phyloP scores from a whole-genome alignment of 345 rosid genomes.

The Lepidium didymum region DNA sequence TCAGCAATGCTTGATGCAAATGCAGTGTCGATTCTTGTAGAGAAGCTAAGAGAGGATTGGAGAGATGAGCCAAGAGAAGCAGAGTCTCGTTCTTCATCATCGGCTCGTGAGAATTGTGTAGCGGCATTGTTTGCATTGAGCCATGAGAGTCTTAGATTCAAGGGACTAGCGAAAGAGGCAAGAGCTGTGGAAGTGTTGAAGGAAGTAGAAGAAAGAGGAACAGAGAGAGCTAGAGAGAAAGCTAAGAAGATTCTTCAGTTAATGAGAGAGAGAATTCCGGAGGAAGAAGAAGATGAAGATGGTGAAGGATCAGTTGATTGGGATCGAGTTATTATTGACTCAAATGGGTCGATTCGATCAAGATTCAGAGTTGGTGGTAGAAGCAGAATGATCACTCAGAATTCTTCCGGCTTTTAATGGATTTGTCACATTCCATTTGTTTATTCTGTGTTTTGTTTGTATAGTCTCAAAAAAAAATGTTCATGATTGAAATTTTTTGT shows the following conservation, averaged over 20 bases:
- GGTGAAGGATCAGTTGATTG: conserved; percentile 35
- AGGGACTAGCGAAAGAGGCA: conserved; percentile 60
- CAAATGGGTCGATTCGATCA: conserved; percentile 38
- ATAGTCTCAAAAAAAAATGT: background rate
- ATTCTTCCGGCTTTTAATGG: conserved; percentile 21
- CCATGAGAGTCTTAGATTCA: conserved; percentile 64
- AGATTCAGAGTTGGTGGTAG: conserved; percentile 37
- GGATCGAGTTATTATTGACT: conserved; percentile 46
- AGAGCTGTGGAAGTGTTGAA: conserved; percentile 48
- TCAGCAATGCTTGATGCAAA: conserved; percentile 63
- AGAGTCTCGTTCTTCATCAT: conserved; percentile 19
- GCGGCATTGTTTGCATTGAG: conserved; percentile 58
- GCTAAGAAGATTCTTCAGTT: conserved; percentile 54
- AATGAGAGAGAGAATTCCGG: conserved; percentile 41
- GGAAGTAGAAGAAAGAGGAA: conserved; percentile 50
- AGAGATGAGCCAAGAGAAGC: conserved; percentile 22
- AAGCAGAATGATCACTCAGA: conserved; percentile 17
- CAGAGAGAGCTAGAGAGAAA: conserved; percentile 56
- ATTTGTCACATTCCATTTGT: background rate
- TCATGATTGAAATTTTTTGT: conserved; percentile 10
- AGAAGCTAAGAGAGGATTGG: conserved; percentile 39
- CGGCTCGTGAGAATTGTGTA: conserved; percentile 56
- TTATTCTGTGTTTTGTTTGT: background rate
- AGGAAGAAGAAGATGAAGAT: conserved; percentile 20
- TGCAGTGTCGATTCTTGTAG: conserved; percentile 55